These are phyloP conservation scores for Ustilago hordei DNA, from an alignment of 1,284 basidiomycete genomes.

Conservation along the genomic window DNA sequence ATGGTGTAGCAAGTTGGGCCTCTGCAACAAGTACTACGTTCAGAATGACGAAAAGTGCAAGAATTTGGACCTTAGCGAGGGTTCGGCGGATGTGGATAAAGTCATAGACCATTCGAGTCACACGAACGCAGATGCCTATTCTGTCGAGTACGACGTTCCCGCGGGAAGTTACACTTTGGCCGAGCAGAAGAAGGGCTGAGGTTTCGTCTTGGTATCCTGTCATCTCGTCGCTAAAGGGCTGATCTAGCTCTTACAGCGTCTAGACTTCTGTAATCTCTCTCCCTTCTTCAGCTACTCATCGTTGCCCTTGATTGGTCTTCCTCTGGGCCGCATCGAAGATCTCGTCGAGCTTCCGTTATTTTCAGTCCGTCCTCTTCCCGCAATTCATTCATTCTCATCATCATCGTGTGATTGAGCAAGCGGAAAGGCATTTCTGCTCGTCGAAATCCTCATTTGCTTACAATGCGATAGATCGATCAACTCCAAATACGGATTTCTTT, in stretches of 20 bases:
- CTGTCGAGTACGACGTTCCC: no score
- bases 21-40: background rate
- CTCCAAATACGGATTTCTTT: conserved; percentile 22
- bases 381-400: no score
- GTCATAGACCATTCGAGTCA: no score
- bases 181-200: no score
- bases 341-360: background rate
- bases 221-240: no score
- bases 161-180: no score
- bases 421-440: conserved; percentile 26
- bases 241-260: background rate
- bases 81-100: no score
- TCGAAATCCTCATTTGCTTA: conserved; percentile 31
- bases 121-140: no score
- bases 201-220: no score
- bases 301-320: background rate
- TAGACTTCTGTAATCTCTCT: background rate
- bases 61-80: background rate
- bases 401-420: background rate
- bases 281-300: background rate
- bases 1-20: background rate
- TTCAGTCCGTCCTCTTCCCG: no score
- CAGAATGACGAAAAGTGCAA: background rate
- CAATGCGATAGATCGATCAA: conserved; percentile 26
- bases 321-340: background rate